Evolutionary conservation across 1,284 basidiomycete genomes (phyloP), one percentile per base, ranked within the genome.

Genomic region (Puccinia polysora): DNA sequence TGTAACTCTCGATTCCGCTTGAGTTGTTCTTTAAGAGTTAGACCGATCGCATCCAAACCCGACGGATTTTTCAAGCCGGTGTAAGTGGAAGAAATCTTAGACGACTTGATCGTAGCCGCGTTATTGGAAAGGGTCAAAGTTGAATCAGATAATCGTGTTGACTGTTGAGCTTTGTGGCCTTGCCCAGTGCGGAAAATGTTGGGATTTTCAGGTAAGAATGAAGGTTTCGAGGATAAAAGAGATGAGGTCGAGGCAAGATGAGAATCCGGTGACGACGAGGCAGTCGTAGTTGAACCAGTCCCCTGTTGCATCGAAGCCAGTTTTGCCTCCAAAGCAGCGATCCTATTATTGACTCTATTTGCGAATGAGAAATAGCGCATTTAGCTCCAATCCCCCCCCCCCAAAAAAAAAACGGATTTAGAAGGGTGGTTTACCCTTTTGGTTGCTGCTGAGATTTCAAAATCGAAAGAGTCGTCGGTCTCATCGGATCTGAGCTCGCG

Each of bases 241-340:
- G 62, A 32, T n/a, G 49, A 25, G 55, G 59, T 45, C 23, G 49
- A 20, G 2, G 20, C 14, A 20, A 20, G 15, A 25, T 40, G 23
- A 30, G 36, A 15, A 32, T 18, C n/a, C 20, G 45, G 14, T 50
- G 55, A 25, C 18, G 30, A 15, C 4, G 36, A 59, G 3, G 52
- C 12, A 10, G 30, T 30, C 12, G 40, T 23, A 18, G 58, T 47
- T 30, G 55, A 63, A 18, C 72, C 65, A 4, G 63, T 49, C 25
- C 63, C 38, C 36, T 75, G 70, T 40, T 75, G 74, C 85, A 96
- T 86, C 74, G 90, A 85, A 8, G 86, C 85, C 23, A 97, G 83
- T 80, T 97, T 97, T 4, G 94, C 94, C 80, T 97, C 95, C 84
- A 97, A 89, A 74, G 89, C 86, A 1, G 92, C 91, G 76, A 97